A percentile compares a stretch with the other conserved stretches of the same genome.
Conservation (phyloP, 805 yeast genomes). For the Starmerella sp. region DNA sequence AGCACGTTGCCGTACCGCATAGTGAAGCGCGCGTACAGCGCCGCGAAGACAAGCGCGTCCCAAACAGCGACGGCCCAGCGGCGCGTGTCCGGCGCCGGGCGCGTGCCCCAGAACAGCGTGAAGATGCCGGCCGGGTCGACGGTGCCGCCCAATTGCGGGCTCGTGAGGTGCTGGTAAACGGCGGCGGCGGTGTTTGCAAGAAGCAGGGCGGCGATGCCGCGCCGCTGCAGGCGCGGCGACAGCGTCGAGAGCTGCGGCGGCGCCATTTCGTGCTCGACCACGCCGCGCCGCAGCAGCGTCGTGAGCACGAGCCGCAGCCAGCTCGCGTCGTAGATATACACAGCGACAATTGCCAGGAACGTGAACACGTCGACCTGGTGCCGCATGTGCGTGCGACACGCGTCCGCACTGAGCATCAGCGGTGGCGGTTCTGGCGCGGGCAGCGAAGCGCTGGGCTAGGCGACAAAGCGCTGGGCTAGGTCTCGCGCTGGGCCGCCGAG, state of each 20-base stretch:
- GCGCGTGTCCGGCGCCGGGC: background rate
- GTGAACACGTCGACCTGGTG: slow-evolving; percentile 2
- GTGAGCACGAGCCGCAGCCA: background rate
- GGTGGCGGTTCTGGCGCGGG: background rate
- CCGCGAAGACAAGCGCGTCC: background rate
- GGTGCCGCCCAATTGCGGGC: background rate
- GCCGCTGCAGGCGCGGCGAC: background rate
- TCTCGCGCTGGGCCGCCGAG: too few species aligned
- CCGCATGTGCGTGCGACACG: slow-evolving; percentile 1
- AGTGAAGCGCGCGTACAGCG: background rate
- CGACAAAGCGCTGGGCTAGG: too few species aligned
- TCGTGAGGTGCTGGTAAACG: background rate
- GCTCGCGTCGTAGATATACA: slow-evolving; percentile 3
- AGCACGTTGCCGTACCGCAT: background rate
- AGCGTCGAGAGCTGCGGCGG: background rate
- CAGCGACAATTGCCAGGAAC: background rate
- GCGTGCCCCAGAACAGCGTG: slow-evolving; percentile 1
- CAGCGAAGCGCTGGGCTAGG: too few species aligned
- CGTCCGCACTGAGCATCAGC: background rate
- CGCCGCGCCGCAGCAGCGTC: slow-evolving; percentile 1
- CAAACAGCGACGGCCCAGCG: background rate
- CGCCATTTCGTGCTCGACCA: background rate
- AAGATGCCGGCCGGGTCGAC: background rate
- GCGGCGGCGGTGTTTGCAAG: background rate
- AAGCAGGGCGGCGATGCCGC: background rate